A percentile compares a stretch with the other conserved stretches of the same genome.
phyloP scores from a whole-genome alignment of 192 early-diverging fungal genomes.

The Podila epicladia region DNA sequence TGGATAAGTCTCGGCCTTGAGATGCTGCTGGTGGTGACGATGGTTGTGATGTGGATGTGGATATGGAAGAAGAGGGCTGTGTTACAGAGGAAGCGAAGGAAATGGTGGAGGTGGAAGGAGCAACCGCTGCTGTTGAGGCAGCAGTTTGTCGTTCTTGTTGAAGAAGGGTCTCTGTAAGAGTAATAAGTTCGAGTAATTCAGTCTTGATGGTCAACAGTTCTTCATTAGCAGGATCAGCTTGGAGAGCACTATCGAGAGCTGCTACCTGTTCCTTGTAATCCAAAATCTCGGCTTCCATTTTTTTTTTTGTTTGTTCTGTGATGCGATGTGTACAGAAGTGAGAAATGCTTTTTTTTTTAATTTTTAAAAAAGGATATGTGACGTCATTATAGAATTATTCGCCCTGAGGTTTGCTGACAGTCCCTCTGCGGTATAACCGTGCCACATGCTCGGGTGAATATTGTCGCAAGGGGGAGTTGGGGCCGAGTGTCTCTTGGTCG shows the following conservation, averaged over 20 bases:
- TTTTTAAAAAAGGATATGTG: too few species aligned
- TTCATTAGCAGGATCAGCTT: constrained; percentile 71
- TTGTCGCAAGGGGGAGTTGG: constrained; percentile 32
- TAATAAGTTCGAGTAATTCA: constrained; percentile 77
- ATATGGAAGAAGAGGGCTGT: background rate
- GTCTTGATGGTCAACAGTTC: constrained; percentile 72
- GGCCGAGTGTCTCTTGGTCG: constrained; percentile 1
- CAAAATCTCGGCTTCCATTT: background rate
- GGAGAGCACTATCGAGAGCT: constrained; percentile 76
- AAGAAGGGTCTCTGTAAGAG: constrained; percentile 59
- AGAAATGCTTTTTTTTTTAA: too few species aligned
- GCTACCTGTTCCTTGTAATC: constrained; percentile 74
- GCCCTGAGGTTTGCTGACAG: constrained; percentile 27
- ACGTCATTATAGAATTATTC: too few species aligned
- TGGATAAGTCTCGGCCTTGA: constrained; percentile 1
- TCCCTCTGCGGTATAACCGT: constrained; percentile 26
- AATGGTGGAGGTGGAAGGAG: background rate
- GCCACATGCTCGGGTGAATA: constrained; percentile 40
- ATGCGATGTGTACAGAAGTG: too few species aligned
- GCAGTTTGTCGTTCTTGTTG: constrained; percentile 38
- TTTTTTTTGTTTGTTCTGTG: background rate
- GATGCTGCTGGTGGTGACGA: constrained; percentile 7
- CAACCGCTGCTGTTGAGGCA: constrained; percentile 6
- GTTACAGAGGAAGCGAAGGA: background rate
- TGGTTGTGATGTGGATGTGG: constrained; percentile 19